phyloP scores from a whole-genome alignment of 192 early-diverging fungal genomes.

The Funneliformis geosporum region DNA sequence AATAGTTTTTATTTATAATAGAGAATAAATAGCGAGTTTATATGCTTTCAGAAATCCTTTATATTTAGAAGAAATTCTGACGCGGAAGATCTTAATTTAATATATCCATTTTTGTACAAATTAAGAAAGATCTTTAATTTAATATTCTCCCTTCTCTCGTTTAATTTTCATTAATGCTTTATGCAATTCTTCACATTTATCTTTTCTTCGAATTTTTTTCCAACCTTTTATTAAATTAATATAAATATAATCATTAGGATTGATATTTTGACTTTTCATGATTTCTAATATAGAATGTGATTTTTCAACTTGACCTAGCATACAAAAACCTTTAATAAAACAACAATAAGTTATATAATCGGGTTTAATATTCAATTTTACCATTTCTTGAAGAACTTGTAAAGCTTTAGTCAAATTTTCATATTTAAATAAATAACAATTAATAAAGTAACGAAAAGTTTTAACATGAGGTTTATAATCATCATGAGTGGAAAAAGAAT shows the following conservation, averaged over 20 bases:
- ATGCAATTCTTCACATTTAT: too few relatives aligned
- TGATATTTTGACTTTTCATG: not conserved
- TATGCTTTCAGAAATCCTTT: too few relatives aligned
- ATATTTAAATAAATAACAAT: not conserved
- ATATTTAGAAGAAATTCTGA: too few relatives aligned
- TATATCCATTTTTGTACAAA: too few relatives aligned
- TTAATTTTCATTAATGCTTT: not conserved
- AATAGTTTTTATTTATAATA: too few relatives aligned
- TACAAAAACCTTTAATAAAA: not conserved
- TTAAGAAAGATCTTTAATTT: not conserved
- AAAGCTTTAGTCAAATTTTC: not conserved
- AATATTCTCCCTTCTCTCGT: not conserved
- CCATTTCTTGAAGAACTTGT: not conserved
- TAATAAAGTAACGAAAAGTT: not conserved
- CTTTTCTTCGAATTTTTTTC: not conserved
- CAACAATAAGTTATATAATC: not conserved
- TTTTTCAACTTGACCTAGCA: not conserved
- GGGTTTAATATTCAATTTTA: not conserved
- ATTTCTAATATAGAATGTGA: not conserved
- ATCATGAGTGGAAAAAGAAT: not conserved
- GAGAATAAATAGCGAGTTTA: too few relatives aligned
- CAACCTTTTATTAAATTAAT: not conserved
- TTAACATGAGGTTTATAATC: not conserved
- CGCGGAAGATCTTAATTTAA: too few relatives aligned
- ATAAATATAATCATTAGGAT: not conserved